phyloP scores from a whole-genome alignment of 2,329 filamentous ascomycete genomes.

The Cadophora sp. region DNA sequence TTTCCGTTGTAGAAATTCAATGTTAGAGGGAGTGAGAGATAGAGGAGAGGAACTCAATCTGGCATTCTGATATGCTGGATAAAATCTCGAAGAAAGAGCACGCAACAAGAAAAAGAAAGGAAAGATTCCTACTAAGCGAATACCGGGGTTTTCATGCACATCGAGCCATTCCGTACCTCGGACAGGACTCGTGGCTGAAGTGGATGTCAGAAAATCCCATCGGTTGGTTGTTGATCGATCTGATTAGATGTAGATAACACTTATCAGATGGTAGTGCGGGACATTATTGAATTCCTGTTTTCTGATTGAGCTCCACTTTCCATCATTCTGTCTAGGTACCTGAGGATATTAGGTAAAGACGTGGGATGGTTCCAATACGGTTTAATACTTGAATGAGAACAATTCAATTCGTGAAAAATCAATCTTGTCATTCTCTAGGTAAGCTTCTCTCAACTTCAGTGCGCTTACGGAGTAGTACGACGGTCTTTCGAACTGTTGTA shows the following conservation, averaged over 20 bases:
- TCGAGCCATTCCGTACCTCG: background rate
- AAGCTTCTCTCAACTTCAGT: too few species aligned
- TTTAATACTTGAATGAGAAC: too few species aligned
- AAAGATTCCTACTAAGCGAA: background rate
- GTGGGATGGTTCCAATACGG: background rate
- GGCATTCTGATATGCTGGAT: background rate
- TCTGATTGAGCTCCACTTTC: background rate
- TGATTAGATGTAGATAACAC: conserved; percentile 16
- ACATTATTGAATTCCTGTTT: background rate
- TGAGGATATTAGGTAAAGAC: too few species aligned
- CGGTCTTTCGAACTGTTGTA: too few species aligned
- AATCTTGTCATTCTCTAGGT: too few species aligned
- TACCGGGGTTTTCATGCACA: background rate
- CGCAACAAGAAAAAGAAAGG: background rate
- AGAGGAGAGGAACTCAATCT: background rate
- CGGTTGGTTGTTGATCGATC: conserved; percentile 4
- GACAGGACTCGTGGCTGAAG: background rate
- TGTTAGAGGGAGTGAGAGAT: background rate
- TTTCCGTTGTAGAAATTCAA: background rate
- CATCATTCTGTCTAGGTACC: background rate
- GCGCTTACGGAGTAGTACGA: too few species aligned
- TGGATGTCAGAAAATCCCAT: background rate
- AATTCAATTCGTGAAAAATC: too few species aligned
- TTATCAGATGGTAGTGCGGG: background rate
- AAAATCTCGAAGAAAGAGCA: background rate